Evolutionary conservation across 2,329 filamentous ascomycete genomes (phyloP), one percentile per base, ranked within the genome.

Genomic region (Aspergillus sp.): DNA sequence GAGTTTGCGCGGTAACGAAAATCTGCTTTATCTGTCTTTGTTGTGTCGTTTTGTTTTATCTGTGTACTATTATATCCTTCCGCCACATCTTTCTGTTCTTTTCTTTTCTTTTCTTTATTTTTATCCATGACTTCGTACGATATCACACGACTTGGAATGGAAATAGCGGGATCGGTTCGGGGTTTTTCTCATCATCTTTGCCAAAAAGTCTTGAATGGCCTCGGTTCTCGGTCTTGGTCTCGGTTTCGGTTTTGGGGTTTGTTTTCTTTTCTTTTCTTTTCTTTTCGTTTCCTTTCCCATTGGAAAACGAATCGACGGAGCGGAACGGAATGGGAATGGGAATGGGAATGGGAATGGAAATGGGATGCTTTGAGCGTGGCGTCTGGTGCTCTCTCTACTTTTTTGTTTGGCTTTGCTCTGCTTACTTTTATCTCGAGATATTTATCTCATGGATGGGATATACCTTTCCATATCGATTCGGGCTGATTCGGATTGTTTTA

Each of bases 1-100:
- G 69, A 71, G 15, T 70, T 72, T 31, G 21, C 58, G n/a, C 66
- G 68, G 27, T 73, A 62, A 62, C 35, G n/a, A 54, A 40, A 39
- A 19, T n/a, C 9, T 21, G 12, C 14, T n/a, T 2, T 45, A 21
- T n/a, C 37, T 48, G 12, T 35, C 15, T 21, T 40, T 45, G 27
- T 47, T 23, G 23, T n/a, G 46, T 41, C 19, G 39, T 39, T 43
- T 41, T 43, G 14, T 41, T 31, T 51, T 52, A 11, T 57, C 37
- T 53, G 49, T 57, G 50, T 58, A 55, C 56, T 58, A 55, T 40
- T 58, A 55, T 52, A 40, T 31, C 40, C 33, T 37, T 31, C 21
- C 4, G 44, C 19, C 43, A 23, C 33, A 44, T 53, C 21, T 21
- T 21, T 21, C 21, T 15, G 3, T 4, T 27, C 12, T 47, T 25